These are phyloP conservation scores for Seiridium unicorne DNA, from an alignment of 2,329 filamentous ascomycete species.

Conservation along the genomic window DNA sequence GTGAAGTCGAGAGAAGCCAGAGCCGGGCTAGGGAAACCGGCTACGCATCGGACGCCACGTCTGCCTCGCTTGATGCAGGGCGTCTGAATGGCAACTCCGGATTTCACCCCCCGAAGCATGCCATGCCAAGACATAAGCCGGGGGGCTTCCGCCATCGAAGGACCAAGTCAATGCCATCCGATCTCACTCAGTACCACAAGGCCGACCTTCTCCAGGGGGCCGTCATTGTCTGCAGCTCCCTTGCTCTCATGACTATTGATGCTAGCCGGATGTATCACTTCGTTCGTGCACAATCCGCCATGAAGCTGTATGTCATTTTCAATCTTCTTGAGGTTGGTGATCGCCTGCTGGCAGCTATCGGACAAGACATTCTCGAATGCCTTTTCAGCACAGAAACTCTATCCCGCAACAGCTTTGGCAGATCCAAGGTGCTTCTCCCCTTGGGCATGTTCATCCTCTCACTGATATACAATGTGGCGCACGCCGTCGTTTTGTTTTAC, in stretches of 20 bases:
- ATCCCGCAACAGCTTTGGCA: constrained; percentile 80
- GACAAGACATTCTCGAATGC: constrained; percentile 95
- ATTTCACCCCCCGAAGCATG: constrained; percentile 31
- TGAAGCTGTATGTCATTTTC: constrained; percentile 98
- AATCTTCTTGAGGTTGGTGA: constrained; percentile 95
- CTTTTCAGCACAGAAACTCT: constrained; percentile 91
- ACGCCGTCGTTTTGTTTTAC: constrained; percentile 88
- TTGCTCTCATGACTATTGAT: constrained; percentile 85
- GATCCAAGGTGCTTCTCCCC: constrained; percentile 86
- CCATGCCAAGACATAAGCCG: constrained; percentile 20
- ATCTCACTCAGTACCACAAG: constrained; percentile 84
- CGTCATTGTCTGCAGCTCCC: constrained; percentile 82
- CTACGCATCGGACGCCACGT: constrained; percentile 16
- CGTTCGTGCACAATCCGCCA: constrained; percentile 91
- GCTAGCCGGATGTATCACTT: constrained; percentile 98
- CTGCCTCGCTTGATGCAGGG: neutral
- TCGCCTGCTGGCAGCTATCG: constrained; percentile 83
- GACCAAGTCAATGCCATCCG: constrained; percentile 81
- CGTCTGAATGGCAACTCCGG: constrained; percentile 19
- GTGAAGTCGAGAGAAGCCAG: constrained; percentile 37
- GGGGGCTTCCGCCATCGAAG: constrained; percentile 62
- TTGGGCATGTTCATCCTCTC: constrained; percentile 89
- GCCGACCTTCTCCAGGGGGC: constrained; percentile 90
- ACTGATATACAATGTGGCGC: constrained; percentile 81
- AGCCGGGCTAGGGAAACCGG: constrained; percentile 27